Evolutionary conservation across 1,284 basidiomycete species (phyloP), one percentile per base, ranked within the genome.

Genomic region (Amylostereum areolatum): DNA sequence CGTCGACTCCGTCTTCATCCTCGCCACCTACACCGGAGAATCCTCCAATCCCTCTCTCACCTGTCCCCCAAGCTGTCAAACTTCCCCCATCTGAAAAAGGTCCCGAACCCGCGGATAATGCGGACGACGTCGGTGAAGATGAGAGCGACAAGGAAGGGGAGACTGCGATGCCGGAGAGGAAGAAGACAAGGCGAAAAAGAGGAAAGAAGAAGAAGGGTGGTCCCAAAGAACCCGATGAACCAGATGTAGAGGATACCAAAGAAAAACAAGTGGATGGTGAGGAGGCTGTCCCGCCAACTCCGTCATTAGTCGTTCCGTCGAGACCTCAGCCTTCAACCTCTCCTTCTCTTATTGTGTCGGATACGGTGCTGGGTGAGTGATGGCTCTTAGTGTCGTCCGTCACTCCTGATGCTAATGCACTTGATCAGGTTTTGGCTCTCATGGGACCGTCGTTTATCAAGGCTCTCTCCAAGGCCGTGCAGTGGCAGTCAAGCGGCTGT

Each of bases 391-490:
- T 9, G 8, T 12, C 45, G 40, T 18, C 18, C 18, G 18, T 18
- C 35, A 29, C 2, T 12, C 1, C 28, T 25, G 50, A 11, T 48
- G 5, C 52, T 30, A 50, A 43, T 34, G 37, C 37, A 24, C 47
- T 34, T 39, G n/a, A n/a, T 5, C 56, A 94, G 93, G 96, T 3
- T 95, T 92, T 60, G 96, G 96, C 4, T 98, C 95, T 0, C 94
- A 97, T 57, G 96, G 96, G 3, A 98, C 96, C 0, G 90, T 98
- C 30, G 95, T 98, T 1, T 92, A 86, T 67, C 84, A 89, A 62
- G 96, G 97, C 3, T 91, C 92, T 3, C 83, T 98, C 46, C 96
- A 98, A 70, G 94, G 93, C 1, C 84, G 97, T 47, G 90, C 94
- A 0, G 96, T 99, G 1, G 96, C 96, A 4, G 95, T 99, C 54